A percentile compares a stretch with the other conserved stretches of the same genome.
These are phyloP conservation scores for Pythium sukuiense DNA, from an alignment of 352 stramenopile species.

Conservation along the genomic window DNA sequence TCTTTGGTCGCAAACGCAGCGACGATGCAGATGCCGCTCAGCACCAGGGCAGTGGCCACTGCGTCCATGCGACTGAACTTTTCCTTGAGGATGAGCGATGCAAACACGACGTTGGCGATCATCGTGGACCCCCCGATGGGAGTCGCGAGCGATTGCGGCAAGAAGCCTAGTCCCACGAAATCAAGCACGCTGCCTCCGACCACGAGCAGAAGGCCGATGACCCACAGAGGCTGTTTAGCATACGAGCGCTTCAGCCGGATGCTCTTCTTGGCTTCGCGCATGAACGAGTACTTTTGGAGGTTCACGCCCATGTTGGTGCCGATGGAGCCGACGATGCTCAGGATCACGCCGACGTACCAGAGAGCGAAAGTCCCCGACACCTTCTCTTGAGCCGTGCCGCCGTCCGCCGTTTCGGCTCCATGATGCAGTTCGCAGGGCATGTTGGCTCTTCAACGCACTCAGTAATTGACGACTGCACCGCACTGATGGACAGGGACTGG, in stretches of 20 bases:
- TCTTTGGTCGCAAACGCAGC: slow-evolving; percentile 77
- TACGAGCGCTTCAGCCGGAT: slow-evolving; percentile 69
- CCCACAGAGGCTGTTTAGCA: slow-evolving; percentile 72
- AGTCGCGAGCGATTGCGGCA: slow-evolving; percentile 78
- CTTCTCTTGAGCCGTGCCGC: slow-evolving; percentile 46
- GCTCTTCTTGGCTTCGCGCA: slow-evolving; percentile 68
- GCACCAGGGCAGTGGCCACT: slow-evolving; percentile 63
- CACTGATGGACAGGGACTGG: no score
- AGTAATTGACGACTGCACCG: not conserved
- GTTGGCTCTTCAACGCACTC: not conserved
- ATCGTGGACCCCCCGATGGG: slow-evolving; percentile 80
- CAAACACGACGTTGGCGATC: slow-evolving; percentile 85
- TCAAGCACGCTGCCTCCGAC: slow-evolving; percentile 72
- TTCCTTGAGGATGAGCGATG: slow-evolving; percentile 73
- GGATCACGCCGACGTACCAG: slow-evolving; percentile 80
- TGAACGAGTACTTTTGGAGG: slow-evolving; percentile 89
- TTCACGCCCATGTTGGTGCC: slow-evolving; percentile 87
- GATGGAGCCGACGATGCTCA: slow-evolving; percentile 69
- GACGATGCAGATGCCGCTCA: slow-evolving; percentile 73
- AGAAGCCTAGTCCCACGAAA: slow-evolving; percentile 77
- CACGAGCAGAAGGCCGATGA: slow-evolving; percentile 73
- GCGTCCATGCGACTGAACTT: slow-evolving; percentile 63
- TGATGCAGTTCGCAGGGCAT: not conserved
- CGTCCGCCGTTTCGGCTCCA: not conserved
- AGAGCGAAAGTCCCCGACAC: slow-evolving; percentile 25